These are phyloP conservation scores for Penicillium sp. DNA, from an alignment of 2,329 filamentous ascomycete genomes.

Conservation along the genomic window DNA sequence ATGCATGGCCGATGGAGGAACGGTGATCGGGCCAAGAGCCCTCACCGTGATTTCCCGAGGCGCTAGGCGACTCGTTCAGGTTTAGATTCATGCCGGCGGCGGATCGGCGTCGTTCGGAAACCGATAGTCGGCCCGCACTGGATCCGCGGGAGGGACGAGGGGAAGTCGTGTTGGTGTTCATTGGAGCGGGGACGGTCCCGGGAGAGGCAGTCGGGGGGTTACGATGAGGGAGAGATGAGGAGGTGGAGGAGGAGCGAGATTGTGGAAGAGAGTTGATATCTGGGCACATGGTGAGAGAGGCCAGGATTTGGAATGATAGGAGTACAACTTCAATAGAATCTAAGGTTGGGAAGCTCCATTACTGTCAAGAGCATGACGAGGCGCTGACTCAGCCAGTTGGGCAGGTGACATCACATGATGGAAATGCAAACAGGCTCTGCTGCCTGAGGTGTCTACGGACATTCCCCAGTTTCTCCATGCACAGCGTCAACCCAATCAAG, in stretches of 20 bases:
- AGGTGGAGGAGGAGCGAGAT: constrained; percentile 50
- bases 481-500: neutral
- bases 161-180: constrained; percentile 42
- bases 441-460: constrained; percentile 4
- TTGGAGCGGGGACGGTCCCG: constrained; percentile 61
- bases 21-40: constrained; percentile 39
- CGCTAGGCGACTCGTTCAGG: constrained; percentile 34
- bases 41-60: constrained; percentile 36
- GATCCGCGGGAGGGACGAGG: constrained; percentile 39
- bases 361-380: constrained; percentile 2
- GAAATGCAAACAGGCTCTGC: neutral
- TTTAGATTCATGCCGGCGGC: constrained; percentile 41
- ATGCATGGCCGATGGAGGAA: constrained; percentile 39
- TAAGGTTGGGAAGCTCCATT: constrained; percentile 9
- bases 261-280: constrained; percentile 71
- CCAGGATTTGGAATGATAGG: neutral
- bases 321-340: neutral
- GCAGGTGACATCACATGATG: constrained; percentile 6
- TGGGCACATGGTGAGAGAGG: constrained; percentile 60
- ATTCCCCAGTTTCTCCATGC: neutral
- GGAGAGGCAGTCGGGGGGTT: constrained; percentile 50
- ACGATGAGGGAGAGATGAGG: constrained; percentile 36
- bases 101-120: constrained; percentile 46
- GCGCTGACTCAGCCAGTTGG: constrained; percentile 13
- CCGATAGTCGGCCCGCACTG: constrained; percentile 36